Percentiles rank a stretch among this genome's conserved stretches.
Evolutionary conservation across 441 rosid genomes (phyloP).

Genomic region (Manihot esculenta): DNA sequence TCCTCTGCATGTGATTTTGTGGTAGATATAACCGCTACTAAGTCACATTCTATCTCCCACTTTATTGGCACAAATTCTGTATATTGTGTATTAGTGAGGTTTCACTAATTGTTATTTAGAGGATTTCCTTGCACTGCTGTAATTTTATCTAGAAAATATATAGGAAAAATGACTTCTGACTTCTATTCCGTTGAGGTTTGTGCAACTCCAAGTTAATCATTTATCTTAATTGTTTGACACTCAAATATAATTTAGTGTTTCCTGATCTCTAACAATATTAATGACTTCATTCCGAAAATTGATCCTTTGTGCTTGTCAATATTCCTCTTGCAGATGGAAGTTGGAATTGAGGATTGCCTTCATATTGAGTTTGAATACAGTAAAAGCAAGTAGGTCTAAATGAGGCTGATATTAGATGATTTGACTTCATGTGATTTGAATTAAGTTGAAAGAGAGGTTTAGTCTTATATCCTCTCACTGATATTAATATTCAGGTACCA

Average conservation of each 20-base stretch:
- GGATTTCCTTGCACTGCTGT: not conserved
- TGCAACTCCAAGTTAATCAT: not conserved
- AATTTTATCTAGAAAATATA: not conserved
- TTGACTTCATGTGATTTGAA: not conserved
- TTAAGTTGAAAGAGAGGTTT: not conserved
- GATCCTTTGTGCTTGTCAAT: not conserved
- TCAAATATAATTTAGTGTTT: not conserved
- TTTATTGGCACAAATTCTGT: not conserved
- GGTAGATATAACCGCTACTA: not conserved
- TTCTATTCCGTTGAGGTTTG: not conserved
- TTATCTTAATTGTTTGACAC: not conserved
- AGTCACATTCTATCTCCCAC: not conserved
- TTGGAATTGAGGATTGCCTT: conserved; percentile 97
- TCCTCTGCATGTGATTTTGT: not conserved
- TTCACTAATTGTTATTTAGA: not conserved
- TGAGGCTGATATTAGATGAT: not conserved
- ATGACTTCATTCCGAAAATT: not conserved
- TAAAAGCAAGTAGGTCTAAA: conserved; percentile 88
- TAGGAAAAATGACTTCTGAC: not conserved
- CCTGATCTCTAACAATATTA: not conserved
- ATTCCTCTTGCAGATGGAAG: conserved; percentile 77
- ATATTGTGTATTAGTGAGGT: not conserved
- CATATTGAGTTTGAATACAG: conserved; percentile 99
- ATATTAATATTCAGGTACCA: conserved; percentile 66
- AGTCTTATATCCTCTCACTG: not conserved